Evolutionary conservation across 345 rosid species (phyloP), one percentile per base, ranked within the genome.

Genomic region (Microthlaspi erraticum): DNA sequence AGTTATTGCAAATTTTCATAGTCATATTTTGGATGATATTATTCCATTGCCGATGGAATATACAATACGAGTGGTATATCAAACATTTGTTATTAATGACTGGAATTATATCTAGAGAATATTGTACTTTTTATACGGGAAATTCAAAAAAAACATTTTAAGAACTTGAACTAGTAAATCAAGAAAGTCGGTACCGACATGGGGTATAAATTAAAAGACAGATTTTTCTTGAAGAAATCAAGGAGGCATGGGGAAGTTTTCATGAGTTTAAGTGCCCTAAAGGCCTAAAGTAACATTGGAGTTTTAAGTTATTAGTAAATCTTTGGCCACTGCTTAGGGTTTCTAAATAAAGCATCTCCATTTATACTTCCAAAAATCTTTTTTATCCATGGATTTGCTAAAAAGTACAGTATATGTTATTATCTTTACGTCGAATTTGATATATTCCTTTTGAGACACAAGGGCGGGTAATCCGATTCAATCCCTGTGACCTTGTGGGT

Each of bases 261-360:
- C 59, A 68, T 68, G 60, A 75, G 65, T 61, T 75, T 75, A 63
- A 75, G 79, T 75, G 65, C 79, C 70, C 73, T 34, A 74, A 74
- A 74, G 65, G 74, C 70, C 73, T 34, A 74, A 74, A 74, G 73
- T 68, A 29, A 52, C 50, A 74, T 16, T 60, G 17, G 62, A 43
- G 44, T 49, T 19, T 19, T 39, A 31, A 66, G 29, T 54, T 64
- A 72, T 23, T 72, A 43, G 16, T 64, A 54, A 19, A 23, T 37
- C 14, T 59, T 26, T 59, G 33, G 13, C 38, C 44, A 42, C 7
- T 13, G 53, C 64, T 62, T 75, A 75, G 66, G 71, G 41, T 69
- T 69, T 38, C 75, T 56, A 75, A 69, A 75, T 62, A 39, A 75
- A 75, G 70, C 5, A 18, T 41, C 31, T 13, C 39, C 64, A 9